A percentile compares a stretch with the other conserved stretches of the same genome.
These are phyloP conservation scores for Aureobasidium subglaciale DNA, from an alignment of 2,329 filamentous ascomycete species.

Conservation along the genomic window DNA sequence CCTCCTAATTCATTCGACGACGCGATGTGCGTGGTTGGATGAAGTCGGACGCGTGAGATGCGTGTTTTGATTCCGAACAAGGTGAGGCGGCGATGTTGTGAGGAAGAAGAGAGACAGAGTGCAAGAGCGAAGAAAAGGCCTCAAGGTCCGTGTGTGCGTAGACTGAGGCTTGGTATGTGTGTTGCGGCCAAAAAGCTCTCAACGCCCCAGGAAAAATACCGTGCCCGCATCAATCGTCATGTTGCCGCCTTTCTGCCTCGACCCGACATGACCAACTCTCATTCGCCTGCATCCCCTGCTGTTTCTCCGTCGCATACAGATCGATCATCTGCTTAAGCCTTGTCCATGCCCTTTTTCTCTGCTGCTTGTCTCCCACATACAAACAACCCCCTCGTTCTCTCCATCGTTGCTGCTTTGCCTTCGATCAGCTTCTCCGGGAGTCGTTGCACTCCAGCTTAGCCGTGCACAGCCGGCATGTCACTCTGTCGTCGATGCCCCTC, in stretches of 20 bases:
- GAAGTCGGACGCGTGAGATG: not conserved
- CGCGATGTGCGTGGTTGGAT: slow-evolving; percentile 2
- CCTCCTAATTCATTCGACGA: not conserved
- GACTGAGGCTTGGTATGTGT: not conserved
- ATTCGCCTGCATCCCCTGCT: not conserved
- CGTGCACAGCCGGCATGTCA: not conserved
- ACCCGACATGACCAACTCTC: not conserved
- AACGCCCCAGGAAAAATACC: not conserved
- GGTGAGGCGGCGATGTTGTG: not conserved
- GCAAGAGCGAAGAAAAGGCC: not conserved
- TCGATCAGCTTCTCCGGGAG: not conserved
- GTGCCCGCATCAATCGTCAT: not conserved
- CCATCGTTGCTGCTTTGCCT: not conserved
- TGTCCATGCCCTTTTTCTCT: not conserved
- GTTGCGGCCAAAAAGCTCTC: not conserved
- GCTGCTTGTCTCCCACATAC: not conserved
- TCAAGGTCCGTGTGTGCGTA: not conserved
- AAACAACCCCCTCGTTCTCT: not conserved
- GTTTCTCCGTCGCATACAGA: not conserved
- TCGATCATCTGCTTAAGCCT: not conserved
- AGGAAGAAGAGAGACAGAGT: not conserved
- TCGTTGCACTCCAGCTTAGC: not conserved
- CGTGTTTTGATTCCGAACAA: not conserved
- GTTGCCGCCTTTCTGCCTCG: not conserved
- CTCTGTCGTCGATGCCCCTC: not conserved